A percentile compares a stretch with the other conserved stretches of the same genome.
Conservation (phyloP, 768 basidiomycete genomes). For the Dictyophora rubrovolvata region DNA sequence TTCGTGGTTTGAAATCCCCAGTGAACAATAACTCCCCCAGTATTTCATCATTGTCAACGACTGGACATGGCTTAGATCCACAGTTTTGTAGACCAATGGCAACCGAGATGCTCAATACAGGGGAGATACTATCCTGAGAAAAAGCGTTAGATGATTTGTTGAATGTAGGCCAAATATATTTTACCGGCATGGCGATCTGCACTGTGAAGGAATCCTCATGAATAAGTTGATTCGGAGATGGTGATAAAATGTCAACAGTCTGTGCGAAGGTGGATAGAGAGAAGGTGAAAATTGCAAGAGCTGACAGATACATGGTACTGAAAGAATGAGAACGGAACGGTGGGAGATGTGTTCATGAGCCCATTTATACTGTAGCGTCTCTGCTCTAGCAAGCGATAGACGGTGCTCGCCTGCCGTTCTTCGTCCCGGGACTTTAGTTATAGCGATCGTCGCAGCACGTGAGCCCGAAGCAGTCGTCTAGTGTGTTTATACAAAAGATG, state of each 20-base stretch:
- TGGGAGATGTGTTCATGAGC: not conserved
- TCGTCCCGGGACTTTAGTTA: too few relatives aligned
- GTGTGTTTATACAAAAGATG: not conserved
- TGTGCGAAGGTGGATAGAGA: not conserved
- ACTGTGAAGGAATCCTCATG: constrained; percentile 2
- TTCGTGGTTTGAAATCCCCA: not conserved
- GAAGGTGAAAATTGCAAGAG: not conserved
- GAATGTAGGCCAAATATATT: not conserved
- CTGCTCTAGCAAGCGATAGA: not conserved
- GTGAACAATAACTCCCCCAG: constrained; percentile 1
- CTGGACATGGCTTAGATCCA: not conserved
- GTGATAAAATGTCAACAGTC: not conserved
- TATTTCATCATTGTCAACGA: constrained; percentile 2
- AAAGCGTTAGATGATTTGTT: not conserved
- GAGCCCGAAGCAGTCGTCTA: not conserved
- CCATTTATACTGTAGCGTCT: not conserved
- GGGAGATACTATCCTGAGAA: not conserved
- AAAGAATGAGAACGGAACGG: not conserved
- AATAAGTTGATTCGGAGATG: not conserved
- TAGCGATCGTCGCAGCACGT: not conserved
- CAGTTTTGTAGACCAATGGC: constrained; percentile 1
- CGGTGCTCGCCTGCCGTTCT: too few relatives aligned
- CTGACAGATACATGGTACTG: not conserved
- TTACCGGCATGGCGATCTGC: constrained; percentile 3
- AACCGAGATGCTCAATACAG: not conserved